Conservation (phyloP, 805 yeast species). For the Zygotorulaspora florentina region DNA sequence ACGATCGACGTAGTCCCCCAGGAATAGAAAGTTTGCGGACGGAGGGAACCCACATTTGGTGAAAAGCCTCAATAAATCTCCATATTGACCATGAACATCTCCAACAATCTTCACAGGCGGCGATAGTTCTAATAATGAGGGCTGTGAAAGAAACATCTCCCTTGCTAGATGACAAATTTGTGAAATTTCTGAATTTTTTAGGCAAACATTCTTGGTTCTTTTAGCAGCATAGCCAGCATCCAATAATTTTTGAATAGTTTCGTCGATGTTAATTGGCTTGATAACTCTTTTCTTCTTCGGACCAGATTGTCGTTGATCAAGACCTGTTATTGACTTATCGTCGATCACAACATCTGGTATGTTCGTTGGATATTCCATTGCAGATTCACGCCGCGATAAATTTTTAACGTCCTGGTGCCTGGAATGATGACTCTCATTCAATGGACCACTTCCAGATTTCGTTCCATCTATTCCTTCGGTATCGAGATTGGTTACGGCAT, state of each 20-base stretch:
- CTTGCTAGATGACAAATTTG: conserved; percentile 82
- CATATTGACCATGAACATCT: conserved; percentile 96
- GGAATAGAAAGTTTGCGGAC: conserved; percentile 79
- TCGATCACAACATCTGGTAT: conserved; percentile 13
- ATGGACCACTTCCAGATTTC: conserved; percentile 2
- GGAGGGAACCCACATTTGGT: conserved; percentile 98
- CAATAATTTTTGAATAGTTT: conserved; percentile 79
- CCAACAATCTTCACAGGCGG: conserved; percentile 82
- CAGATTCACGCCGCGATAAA: conserved; percentile 11
- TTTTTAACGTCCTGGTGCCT: conserved; percentile 7
- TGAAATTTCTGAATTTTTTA: conserved; percentile 86
- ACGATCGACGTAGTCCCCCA: conserved; percentile 97
- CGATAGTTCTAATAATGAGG: conserved; percentile 78
- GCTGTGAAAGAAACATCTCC: conserved; percentile 86
- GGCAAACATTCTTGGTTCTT: conserved; percentile 81
- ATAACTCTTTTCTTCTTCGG: conserved; percentile 23
- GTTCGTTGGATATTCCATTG: conserved; percentile 27
- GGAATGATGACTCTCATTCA: conserved; percentile 7
- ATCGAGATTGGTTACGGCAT: not conserved
- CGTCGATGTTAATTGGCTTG: conserved; percentile 63
- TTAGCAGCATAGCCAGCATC: conserved; percentile 97
- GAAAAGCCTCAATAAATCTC: conserved; percentile 83
- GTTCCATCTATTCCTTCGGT: not conserved
- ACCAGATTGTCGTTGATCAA: conserved; percentile 19
- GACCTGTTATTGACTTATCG: conserved; percentile 24